Conservation (phyloP, 176 grass and related monocot genomes). For the Lolium rigidum region DNA sequence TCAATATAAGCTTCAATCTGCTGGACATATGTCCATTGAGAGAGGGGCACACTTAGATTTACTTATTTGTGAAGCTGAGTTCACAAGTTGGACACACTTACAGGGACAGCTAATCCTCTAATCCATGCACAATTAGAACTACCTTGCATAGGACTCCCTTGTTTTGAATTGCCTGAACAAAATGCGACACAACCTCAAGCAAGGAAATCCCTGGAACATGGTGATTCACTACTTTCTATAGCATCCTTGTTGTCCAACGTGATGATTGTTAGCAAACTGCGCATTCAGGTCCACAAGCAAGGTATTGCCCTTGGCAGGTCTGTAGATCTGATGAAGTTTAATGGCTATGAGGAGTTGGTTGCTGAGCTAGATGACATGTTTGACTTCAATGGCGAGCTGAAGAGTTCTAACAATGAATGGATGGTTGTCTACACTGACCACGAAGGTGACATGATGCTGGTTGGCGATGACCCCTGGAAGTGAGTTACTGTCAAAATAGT, state of each 20-base stretch:
- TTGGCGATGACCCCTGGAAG: slow-evolving; percentile 97
- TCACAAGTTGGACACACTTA: neutral
- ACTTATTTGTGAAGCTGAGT: neutral
- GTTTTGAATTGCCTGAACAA: slow-evolving; percentile 17
- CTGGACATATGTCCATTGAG: neutral
- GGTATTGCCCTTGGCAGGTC: slow-evolving; percentile 95
- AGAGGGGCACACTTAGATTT: neutral
- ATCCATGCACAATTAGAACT: neutral
- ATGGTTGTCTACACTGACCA: slow-evolving; percentile 90
- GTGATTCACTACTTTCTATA: neutral
- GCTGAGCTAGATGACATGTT: slow-evolving; percentile 94
- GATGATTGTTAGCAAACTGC: slow-evolving; percentile 22
- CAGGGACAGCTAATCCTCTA: slow-evolving; percentile 6
- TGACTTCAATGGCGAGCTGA: slow-evolving; percentile 80
- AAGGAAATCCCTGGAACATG: neutral
- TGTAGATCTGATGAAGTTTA: slow-evolving; percentile 91
- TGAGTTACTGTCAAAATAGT: slow-evolving; percentile 43
- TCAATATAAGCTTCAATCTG: neutral
- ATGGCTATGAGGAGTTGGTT: slow-evolving; percentile 62
- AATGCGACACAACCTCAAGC: neutral
- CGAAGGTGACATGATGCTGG: slow-evolving; percentile 98
- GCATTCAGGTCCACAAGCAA: slow-evolving; percentile 90
- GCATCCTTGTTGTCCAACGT: neutral
- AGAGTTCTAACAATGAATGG: slow-evolving; percentile 72
- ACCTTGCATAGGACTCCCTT: neutral